Evolutionary conservation across 257 asterid species (phyloP).

Genomic region (Phtheirospermum japonicum): DNA sequence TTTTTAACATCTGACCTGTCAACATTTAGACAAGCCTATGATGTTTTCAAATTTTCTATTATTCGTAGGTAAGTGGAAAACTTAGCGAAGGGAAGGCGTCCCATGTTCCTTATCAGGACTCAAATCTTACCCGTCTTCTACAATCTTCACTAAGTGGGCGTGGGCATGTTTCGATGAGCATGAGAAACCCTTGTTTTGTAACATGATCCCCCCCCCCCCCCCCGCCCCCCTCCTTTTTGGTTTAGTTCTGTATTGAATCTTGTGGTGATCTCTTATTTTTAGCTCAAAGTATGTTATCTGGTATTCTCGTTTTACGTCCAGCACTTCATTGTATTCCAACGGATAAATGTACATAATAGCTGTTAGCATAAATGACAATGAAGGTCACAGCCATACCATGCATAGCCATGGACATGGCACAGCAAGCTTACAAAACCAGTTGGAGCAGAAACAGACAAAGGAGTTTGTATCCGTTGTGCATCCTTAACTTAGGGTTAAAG

Average conservation of each 20-base stretch:
- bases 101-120: conserved; percentile 95
- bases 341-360: no score
- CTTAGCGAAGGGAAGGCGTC: conserved; percentile 94
- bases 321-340: conserved; percentile 25
- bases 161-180: conserved; percentile 97
- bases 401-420: no score
- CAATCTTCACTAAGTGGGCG: conserved; percentile 97
- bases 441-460: no score
- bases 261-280: conserved; percentile 15
- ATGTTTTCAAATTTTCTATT: conserved; percentile 13
- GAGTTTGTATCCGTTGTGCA: no score
- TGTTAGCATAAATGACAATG: no score
- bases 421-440: no score
- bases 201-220: neutral
- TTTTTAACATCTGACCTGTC: conserved; percentile 12
- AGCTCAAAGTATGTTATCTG: conserved; percentile 1
- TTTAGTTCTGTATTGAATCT: conserved; percentile 1
- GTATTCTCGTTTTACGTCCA: conserved; percentile 3
- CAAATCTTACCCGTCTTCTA: conserved; percentile 92
- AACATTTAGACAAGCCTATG: conserved; percentile 4
- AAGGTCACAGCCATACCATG: no score
- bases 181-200: conserved; percentile 12
- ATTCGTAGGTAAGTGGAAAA: conserved; percentile 85
- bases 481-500: no score
- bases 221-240: no score